A percentile compares a stretch with the other conserved stretches of the same genome.
These are phyloP conservation scores for Triangularia setosa DNA, from an alignment of 2,329 filamentous ascomycete species.

Conservation along the genomic window DNA sequence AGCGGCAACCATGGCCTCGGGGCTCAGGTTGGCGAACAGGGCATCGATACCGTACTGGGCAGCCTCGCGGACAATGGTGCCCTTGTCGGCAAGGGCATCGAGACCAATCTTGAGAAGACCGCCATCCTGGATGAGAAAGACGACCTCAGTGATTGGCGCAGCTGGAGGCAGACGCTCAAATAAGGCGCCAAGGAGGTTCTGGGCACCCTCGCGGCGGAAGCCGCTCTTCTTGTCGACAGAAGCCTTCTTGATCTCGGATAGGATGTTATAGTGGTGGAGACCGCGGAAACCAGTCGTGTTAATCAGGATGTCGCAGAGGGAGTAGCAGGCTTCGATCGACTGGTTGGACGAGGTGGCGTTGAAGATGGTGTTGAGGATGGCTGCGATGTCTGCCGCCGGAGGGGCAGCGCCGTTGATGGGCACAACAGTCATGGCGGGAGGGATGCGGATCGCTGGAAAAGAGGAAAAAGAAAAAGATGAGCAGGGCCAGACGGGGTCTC, in stretches of 20 bases:
- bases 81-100: conserved; percentile 87
- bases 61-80: conserved; percentile 79
- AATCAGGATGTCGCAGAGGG: conserved; percentile 56
- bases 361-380: conserved; percentile 65
- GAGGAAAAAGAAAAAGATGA: not conserved
- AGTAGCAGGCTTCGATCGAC: conserved; percentile 62
- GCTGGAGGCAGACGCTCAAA: conserved; percentile 83
- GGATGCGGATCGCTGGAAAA: conserved; percentile 18
- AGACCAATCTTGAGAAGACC: conserved; percentile 69
- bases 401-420: conserved; percentile 35
- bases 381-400: conserved; percentile 61
- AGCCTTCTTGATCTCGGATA: conserved; percentile 62
- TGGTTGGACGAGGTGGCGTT: conserved; percentile 63
- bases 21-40: conserved; percentile 71
- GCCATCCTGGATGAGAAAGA: conserved; percentile 78
- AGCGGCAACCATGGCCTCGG: conserved; percentile 79
- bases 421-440: conserved; percentile 25
- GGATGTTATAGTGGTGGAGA: conserved; percentile 50
- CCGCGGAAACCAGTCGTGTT: conserved; percentile 51
- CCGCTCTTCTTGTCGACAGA: conserved; percentile 92
- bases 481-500: conserved; percentile 5
- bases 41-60: conserved; percentile 93
- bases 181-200: conserved; percentile 90
- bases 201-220: conserved; percentile 78
- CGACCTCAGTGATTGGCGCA: conserved; percentile 73